phyloP scores from a whole-genome alignment of 352 stramenopile species.

The Phytophthora meadii region DNA sequence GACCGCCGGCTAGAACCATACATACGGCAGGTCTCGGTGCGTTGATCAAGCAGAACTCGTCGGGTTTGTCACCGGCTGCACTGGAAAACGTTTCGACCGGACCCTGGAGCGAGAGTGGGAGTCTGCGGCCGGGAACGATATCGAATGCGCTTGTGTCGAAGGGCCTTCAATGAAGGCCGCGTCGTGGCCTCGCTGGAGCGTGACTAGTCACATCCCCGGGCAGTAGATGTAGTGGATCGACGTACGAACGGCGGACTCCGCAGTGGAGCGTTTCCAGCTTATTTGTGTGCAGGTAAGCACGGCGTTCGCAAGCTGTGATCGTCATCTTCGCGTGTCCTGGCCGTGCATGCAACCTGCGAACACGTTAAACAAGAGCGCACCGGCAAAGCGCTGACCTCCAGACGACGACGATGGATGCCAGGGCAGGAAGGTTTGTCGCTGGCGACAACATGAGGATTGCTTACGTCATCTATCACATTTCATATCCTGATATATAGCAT shows the following conservation, averaged over 20 bases:
- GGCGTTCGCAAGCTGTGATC: neutral
- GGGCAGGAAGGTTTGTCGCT: neutral
- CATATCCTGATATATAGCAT: conserved; percentile 10
- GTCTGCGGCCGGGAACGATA: neutral
- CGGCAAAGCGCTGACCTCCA: conserved; percentile 13
- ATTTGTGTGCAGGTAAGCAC: neutral
- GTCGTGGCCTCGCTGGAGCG: conserved; percentile 1
- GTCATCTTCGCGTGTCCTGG: conserved; percentile 1
- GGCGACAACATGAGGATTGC: conserved; percentile 11
- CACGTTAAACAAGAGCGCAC: conserved; percentile 17
- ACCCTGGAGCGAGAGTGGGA: conserved; percentile 26
- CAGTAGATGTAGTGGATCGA: neutral
- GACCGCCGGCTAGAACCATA: neutral
- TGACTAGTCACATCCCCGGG: too few relatives aligned
- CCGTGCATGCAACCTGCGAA: neutral
- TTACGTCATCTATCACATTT: conserved; percentile 2
- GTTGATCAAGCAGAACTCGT: conserved; percentile 7
- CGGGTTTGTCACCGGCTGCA: conserved; percentile 24
- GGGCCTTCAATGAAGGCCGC: conserved; percentile 9
- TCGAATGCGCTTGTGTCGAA: conserved; percentile 12
- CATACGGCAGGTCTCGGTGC: conserved; percentile 3
- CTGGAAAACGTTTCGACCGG: conserved; percentile 1
- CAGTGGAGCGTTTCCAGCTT: neutral
- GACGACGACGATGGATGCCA: neutral
- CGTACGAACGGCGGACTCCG: conserved; percentile 6